These are phyloP conservation scores for Globisporangium paroecandrum DNA, from an alignment of 352 stramenopile genomes.

Conservation along the genomic window DNA sequence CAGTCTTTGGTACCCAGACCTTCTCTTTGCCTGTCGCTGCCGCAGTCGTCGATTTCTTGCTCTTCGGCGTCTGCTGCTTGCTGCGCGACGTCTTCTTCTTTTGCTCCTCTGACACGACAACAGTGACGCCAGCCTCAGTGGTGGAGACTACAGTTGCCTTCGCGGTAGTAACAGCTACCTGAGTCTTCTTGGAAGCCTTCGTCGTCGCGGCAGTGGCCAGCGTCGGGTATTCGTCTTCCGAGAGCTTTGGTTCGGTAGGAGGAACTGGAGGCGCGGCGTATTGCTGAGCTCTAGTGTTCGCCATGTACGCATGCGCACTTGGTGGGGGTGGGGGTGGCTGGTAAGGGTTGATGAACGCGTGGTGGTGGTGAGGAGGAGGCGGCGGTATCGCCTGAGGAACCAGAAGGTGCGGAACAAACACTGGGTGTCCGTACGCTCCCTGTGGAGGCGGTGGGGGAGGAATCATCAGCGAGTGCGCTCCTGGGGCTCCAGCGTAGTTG, in stretches of 20 bases:
- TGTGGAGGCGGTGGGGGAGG: constrained; percentile 9
- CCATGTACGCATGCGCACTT: neutral
- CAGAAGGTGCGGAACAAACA: constrained; percentile 3
- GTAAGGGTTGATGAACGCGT: constrained; percentile 26
- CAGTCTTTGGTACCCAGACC: constrained; percentile 36
- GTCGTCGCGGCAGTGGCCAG: constrained; percentile 15
- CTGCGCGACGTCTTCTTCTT: constrained; percentile 21
- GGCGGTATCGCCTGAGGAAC: constrained; percentile 9
- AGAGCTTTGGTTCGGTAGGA: constrained; percentile 1
- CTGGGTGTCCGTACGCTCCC: neutral
- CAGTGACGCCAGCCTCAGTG: neutral
- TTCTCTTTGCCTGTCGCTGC: constrained; percentile 15
- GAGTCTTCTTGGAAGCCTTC: constrained; percentile 10
- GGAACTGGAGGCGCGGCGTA: neutral
- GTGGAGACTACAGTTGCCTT: neutral
- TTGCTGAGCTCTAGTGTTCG: neutral
- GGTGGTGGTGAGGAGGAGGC: constrained; percentile 21
- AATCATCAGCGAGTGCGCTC: neutral
- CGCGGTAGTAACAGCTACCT: neutral
- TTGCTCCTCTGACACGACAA: constrained; percentile 5
- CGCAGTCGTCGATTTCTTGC: constrained; percentile 11
- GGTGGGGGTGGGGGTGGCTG: constrained; percentile 4
- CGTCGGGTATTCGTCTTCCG: constrained; percentile 26
- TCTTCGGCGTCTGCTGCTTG: constrained; percentile 9
- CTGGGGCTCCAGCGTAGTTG: constrained; percentile 27